These are phyloP conservation scores for Erysimum cheiri DNA, from an alignment of 441 rosid species.

Conservation along the genomic window DNA sequence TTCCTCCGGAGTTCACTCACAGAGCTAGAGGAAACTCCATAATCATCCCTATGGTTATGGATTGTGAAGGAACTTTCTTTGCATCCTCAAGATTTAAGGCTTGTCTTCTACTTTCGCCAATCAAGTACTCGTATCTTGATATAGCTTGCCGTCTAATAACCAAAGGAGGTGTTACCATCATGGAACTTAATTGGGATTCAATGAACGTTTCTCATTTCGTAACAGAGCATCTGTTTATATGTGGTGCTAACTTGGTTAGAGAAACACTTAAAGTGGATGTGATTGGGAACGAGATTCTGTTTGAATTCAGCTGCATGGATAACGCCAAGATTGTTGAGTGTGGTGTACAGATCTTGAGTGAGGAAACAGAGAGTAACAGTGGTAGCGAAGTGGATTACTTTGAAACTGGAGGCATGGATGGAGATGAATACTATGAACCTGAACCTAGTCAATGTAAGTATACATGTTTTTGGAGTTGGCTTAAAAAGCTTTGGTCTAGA, in stretches of 20 bases:
- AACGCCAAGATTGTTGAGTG: conserved; percentile 33
- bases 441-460: not conserved
- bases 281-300: not conserved
- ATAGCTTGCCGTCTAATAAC: conserved; percentile 7
- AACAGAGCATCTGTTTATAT: conserved; percentile 16
- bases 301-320: conserved; percentile 24
- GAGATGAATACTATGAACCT: not conserved
- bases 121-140: conserved; percentile 1
- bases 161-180: not conserved
- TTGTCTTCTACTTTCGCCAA: conserved; percentile 5
- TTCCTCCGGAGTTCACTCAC: conserved; percentile 23
- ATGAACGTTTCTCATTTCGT: not conserved
- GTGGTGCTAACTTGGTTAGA: conserved; percentile 11
- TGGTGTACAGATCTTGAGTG: conserved; percentile 25
- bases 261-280: conserved; percentile 1
- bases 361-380: conserved; percentile 18
- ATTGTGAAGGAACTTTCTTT: not conserved
- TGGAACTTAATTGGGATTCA: not conserved
- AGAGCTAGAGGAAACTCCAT: conserved; percentile 1
- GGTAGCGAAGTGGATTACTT: not conserved
- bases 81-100: conserved; percentile 9
- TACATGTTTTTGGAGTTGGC: not conserved
- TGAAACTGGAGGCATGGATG: conserved; percentile 12
- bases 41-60: not conserved
- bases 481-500: not conserved